A percentile compares a stretch with the other conserved stretches of the same genome.
phyloP scores from a whole-genome alignment of 257 asterid species.

The Solanum tacnaense region DNA sequence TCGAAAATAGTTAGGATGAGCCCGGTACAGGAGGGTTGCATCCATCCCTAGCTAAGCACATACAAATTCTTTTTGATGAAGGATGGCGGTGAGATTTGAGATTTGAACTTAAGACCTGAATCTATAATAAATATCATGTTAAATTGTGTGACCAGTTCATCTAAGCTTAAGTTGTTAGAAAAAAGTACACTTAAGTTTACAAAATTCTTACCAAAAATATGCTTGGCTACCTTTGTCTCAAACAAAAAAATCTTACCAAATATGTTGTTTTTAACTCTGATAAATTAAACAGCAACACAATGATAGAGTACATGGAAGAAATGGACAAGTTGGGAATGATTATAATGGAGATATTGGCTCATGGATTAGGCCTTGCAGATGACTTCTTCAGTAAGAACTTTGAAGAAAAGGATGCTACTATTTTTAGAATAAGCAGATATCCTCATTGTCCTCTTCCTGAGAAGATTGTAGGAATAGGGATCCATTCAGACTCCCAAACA shows the following conservation, averaged over 20 bases:
- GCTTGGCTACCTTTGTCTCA: not conserved
- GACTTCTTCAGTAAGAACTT: conserved; percentile 13
- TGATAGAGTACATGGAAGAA: conserved; percentile 18
- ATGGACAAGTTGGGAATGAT: conserved; percentile 8
- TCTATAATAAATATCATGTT: not conserved
- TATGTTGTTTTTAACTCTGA: not conserved
- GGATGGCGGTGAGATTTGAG: not conserved
- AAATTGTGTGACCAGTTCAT: not conserved
- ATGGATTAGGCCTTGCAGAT: conserved; percentile 9
- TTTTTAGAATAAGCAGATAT: conserved; percentile 6
- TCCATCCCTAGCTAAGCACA: not conserved
- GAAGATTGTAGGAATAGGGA: conserved; percentile 11
- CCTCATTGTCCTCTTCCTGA: conserved; percentile 14
- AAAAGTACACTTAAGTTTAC: not conserved
- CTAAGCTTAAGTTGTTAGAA: not conserved
- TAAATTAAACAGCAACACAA: conserved; percentile 1
- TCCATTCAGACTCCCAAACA: conserved; percentile 18
- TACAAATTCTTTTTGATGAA: not conserved
- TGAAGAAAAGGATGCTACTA: conserved; percentile 4
- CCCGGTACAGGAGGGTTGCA: not conserved
- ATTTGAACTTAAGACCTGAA: not conserved
- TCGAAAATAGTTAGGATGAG: not conserved
- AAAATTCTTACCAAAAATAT: not conserved
- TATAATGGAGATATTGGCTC: conserved; percentile 14
- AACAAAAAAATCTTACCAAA: not conserved